A percentile compares a stretch with the other conserved stretches of the same genome.
phyloP scores from a whole-genome alignment of 768 basidiomycete species.

The Pisolithus sp. region DNA sequence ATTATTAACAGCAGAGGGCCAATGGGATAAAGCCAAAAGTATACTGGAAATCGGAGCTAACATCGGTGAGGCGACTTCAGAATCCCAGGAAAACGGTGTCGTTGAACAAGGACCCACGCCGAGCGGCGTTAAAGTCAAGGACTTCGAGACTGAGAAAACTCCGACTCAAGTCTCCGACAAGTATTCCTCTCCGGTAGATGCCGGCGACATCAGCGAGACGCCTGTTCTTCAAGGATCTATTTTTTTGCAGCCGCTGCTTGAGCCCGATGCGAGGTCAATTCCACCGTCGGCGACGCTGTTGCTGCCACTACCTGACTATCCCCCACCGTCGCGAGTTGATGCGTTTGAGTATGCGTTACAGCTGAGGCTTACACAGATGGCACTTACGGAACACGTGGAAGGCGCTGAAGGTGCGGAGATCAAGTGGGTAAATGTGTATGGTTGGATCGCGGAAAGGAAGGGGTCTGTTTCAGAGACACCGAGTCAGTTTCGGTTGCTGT shows the following conservation, averaged over 20 bases:
- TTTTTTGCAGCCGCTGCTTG: conserved; percentile 17
- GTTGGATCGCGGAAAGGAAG: conserved; percentile 71
- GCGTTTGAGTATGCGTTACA: conserved; percentile 76
- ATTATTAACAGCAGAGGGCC: conserved; percentile 68
- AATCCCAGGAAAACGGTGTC: conserved; percentile 28
- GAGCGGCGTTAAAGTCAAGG: conserved; percentile 1
- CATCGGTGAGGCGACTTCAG: conserved; percentile 39
- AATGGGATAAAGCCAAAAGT: conserved; percentile 71
- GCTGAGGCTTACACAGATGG: conserved; percentile 79
- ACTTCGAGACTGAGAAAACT: conserved; percentile 10
- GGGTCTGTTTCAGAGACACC: conserved; percentile 25
- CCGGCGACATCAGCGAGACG: not conserved
- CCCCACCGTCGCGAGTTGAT: conserved; percentile 46
- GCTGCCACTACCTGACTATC: conserved; percentile 40
- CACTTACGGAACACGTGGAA: conserved; percentile 73
- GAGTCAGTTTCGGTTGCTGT: conserved; percentile 11
- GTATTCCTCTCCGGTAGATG: not conserved
- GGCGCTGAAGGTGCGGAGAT: conserved; percentile 79
- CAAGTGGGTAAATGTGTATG: conserved; percentile 79
- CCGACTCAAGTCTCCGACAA: not conserved
- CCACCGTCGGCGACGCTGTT: conserved; percentile 41
- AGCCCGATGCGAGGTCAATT: conserved; percentile 21
- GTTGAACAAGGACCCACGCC: conserved; percentile 1
- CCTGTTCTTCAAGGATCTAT: not conserved
- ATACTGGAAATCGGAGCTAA: conserved; percentile 74